Evolutionary conservation across 1,139 yeast species (phyloP).

Genomic region (Magnusiomyces tetraspermus): DNA sequence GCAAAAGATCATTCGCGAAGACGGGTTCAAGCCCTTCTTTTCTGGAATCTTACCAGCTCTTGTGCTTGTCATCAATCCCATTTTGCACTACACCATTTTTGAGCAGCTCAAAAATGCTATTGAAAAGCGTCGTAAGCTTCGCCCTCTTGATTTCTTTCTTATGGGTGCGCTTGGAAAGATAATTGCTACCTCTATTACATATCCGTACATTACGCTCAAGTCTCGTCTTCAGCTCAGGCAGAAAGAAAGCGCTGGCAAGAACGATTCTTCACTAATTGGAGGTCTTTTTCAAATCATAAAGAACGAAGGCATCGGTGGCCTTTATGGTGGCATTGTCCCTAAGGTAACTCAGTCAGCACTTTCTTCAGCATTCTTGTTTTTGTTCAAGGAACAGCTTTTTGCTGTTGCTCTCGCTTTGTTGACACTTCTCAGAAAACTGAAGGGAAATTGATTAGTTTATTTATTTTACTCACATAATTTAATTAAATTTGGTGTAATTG

Average conservation of each 20-base stretch:
- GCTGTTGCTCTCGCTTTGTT: slow-evolving; percentile 24
- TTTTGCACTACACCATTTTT: slow-evolving; percentile 80
- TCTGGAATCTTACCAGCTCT: slow-evolving; percentile 78
- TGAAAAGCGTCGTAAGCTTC: slow-evolving; percentile 43
- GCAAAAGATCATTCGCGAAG: slow-evolving; percentile 53
- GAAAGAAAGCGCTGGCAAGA: slow-evolving; percentile 26
- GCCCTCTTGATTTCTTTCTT: slow-evolving; percentile 62
- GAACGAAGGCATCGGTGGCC: slow-evolving; percentile 65
- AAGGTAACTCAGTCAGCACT: slow-evolving; percentile 75
- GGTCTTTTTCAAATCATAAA: slow-evolving; percentile 42
- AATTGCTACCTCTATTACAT: slow-evolving; percentile 79
- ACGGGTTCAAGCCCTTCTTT: slow-evolving; percentile 65
- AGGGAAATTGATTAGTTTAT: too few relatives aligned
- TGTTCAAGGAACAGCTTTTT: slow-evolving; percentile 75
- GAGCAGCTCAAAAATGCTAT: slow-evolving; percentile 73
- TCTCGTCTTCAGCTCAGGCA: slow-evolving; percentile 73
- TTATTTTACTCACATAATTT: too few relatives aligned
- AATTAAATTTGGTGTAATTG: too few relatives aligned
- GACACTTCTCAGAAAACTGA: too few relatives aligned
- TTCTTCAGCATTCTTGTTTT: slow-evolving; percentile 84
- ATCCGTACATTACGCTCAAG: slow-evolving; percentile 85
- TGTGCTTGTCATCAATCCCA: slow-evolving; percentile 76
- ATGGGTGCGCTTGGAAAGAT: slow-evolving; percentile 87
- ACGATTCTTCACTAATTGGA: slow-evolving; percentile 23
- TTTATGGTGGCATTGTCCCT: slow-evolving; percentile 72